Percentiles rank a stretch among this genome's conserved stretches.
Evolutionary conservation across 768 basidiomycete species (phyloP).

Genomic region (Russula lepida): DNA sequence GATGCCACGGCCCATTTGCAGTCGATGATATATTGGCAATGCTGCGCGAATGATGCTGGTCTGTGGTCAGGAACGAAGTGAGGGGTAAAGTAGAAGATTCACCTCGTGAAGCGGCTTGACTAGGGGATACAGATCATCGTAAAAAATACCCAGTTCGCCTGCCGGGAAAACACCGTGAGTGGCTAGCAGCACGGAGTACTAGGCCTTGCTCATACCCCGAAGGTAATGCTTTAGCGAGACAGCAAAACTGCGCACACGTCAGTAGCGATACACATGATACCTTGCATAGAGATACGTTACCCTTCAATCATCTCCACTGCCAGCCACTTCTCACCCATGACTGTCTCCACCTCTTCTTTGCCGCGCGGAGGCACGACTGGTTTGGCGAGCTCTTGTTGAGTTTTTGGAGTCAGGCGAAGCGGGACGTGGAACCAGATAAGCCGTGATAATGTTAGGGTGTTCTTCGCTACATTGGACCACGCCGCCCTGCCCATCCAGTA

Average conservation of each 20-base stretch:
- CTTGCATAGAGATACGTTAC: slow-evolving; percentile 24
- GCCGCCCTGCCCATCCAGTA: slow-evolving; percentile 49
- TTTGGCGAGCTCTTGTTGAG: slow-evolving; percentile 30
- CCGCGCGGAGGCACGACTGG: slow-evolving; percentile 28
- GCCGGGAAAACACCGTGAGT: background rate
- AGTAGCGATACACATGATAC: background rate
- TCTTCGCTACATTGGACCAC: slow-evolving; percentile 51
- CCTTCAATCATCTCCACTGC: slow-evolving; percentile 52
- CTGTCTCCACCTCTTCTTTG: slow-evolving; percentile 37
- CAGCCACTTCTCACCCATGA: slow-evolving; percentile 54
- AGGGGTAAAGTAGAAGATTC: slow-evolving; percentile 10
- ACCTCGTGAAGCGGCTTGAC: slow-evolving; percentile 51
- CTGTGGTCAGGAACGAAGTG: background rate
- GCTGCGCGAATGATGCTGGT: background rate
- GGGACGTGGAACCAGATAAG: slow-evolving; percentile 59
- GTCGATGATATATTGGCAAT: background rate
- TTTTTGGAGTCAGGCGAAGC: slow-evolving; percentile 36
- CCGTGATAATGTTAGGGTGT: slow-evolving; percentile 40
- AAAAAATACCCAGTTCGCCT: slow-evolving; percentile 55
- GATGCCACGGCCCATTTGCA: background rate
- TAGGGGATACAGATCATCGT: slow-evolving; percentile 52
- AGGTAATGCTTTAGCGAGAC: slow-evolving; percentile 52
- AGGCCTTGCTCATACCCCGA: slow-evolving; percentile 31
- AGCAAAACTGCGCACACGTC: slow-evolving; percentile 35
- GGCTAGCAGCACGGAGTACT: background rate